These are phyloP conservation scores for Pelargonium myrrhifolium DNA, from an alignment of 441 rosid genomes.

Conservation along the genomic window DNA sequence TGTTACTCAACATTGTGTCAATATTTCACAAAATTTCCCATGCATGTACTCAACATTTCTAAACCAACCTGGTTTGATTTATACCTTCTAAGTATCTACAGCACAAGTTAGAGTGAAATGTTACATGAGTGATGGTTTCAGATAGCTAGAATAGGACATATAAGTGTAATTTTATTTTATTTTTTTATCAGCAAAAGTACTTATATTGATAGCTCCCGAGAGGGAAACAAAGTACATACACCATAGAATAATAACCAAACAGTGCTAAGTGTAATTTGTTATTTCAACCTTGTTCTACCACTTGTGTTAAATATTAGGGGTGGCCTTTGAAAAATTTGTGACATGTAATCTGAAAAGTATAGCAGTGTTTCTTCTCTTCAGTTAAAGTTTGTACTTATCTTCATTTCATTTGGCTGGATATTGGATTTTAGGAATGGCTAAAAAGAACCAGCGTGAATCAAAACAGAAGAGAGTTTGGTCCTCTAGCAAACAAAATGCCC, in stretches of 20 bases:
- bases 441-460: not conserved
- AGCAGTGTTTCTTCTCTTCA: too few relatives aligned
- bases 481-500: not conserved
- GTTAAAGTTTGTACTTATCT: too few relatives aligned
- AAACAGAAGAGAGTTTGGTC: slow-evolving; percentile 16
- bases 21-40: not conserved
- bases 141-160: not conserved
- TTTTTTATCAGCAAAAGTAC: too few relatives aligned
- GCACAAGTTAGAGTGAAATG: not conserved
- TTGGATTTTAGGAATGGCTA: not conserved
- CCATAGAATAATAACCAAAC: too few relatives aligned
- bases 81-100: not conserved
- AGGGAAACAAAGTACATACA: too few relatives aligned
- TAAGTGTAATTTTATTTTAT: too few relatives aligned
- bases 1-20: not conserved
- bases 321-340: too few relatives aligned
- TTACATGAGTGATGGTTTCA: not conserved
- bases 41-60: not conserved
- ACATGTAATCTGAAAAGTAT: too few relatives aligned
- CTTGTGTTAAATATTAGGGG: not conserved
- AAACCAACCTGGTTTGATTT: not conserved
- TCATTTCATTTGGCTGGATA: not conserved
- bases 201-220: too few relatives aligned
- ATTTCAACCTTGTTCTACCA: not conserved
- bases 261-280: not conserved